Evolutionary conservation across 139 green algal species (phyloP).

Genomic region (Micractinium sp.): DNA sequence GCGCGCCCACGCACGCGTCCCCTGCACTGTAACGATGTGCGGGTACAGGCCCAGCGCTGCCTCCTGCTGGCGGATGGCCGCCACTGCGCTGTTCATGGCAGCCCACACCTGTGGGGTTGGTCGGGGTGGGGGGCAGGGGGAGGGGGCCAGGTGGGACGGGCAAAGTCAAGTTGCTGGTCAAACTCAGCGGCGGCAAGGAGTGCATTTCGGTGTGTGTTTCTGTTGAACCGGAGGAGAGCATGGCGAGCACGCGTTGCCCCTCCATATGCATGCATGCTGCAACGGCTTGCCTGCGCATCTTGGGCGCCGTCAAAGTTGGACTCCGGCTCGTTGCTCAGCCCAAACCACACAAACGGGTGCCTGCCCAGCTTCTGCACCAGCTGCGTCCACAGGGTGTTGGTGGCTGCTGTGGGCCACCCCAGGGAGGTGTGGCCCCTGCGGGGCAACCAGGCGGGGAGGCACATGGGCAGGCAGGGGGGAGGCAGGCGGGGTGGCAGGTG

Average conservation of each 20-base stretch:
- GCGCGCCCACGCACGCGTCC: slow-evolving; percentile 10
- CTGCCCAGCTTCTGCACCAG: not conserved
- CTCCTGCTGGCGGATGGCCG: slow-evolving; percentile 5
- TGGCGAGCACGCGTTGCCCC: too few relatives aligned
- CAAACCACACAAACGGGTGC: slow-evolving; percentile 15
- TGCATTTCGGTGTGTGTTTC: too few relatives aligned
- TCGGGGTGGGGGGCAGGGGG: too few relatives aligned
- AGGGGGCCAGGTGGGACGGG: too few relatives aligned
- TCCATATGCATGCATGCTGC: too few relatives aligned
- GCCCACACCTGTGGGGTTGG: slow-evolving; percentile 9
- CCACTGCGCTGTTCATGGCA: slow-evolving; percentile 10
- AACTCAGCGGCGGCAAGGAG: too few relatives aligned
- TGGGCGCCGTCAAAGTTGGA: slow-evolving; percentile 4
- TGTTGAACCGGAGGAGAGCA: too few relatives aligned
- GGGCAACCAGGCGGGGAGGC: not conserved
- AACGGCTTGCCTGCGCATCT: slow-evolving; percentile 9
- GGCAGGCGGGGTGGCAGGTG: not conserved
- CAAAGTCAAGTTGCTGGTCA: too few relatives aligned
- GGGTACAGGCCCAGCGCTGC: not conserved
- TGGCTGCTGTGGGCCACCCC: not conserved
- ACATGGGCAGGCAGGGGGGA: not conserved
- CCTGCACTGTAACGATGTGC: slow-evolving; percentile 10
- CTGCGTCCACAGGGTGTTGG: not conserved
- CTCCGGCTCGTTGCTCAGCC: slow-evolving; percentile 5
- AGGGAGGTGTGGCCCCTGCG: slow-evolving; percentile 2